A percentile compares a stretch with the other conserved stretches of the same genome.
Conservation (phyloP, 2,329 filamentous ascomycete genomes). For the Alternaria burnsii region DNA sequence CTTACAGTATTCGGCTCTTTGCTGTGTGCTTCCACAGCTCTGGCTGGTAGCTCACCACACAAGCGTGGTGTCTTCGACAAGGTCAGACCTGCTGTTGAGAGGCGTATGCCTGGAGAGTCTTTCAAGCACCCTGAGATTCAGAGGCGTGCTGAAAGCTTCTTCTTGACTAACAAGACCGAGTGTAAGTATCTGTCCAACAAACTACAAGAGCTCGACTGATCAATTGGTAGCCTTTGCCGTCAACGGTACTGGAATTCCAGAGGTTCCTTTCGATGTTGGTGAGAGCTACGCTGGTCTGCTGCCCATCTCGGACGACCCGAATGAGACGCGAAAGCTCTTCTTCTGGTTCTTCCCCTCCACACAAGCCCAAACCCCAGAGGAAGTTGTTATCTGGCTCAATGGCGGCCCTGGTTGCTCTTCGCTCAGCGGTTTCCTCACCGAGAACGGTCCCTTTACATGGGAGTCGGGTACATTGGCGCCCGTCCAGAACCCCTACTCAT, state of each 20-base stretch:
- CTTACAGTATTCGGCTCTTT: conserved; percentile 36
- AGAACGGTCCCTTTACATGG: conserved; percentile 71
- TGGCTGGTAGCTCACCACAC: conserved; percentile 39
- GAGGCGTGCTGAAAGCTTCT: conserved; percentile 44
- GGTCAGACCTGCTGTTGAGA: conserved; percentile 39
- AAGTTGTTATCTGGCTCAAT: conserved; percentile 66
- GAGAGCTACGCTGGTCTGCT: conserved; percentile 71
- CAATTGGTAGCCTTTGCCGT: conserved; percentile 65
- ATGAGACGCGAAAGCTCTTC: conserved; percentile 65
- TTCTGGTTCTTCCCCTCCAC: conserved; percentile 72
- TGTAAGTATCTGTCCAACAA: conserved; percentile 21
- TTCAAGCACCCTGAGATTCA: conserved; percentile 46
- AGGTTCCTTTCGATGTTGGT: conserved; percentile 73
- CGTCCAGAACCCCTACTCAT: conserved; percentile 73
- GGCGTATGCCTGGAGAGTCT: conserved; percentile 31
- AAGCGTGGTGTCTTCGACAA: conserved; percentile 41
- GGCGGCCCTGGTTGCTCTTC: conserved; percentile 58
- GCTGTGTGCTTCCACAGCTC: conserved; percentile 41
- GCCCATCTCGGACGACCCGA: conserved; percentile 61
- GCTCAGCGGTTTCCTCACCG: conserved; percentile 74
- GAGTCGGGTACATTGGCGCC: conserved; percentile 73
- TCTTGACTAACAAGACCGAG: conserved; percentile 46
- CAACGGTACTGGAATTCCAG: conserved; percentile 70
- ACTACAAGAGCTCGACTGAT: background rate
- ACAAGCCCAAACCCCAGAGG: conserved; percentile 61